Evolutionary conservation across 257 asterid genomes (phyloP).

Genomic region (Linaria vulgaris): DNA sequence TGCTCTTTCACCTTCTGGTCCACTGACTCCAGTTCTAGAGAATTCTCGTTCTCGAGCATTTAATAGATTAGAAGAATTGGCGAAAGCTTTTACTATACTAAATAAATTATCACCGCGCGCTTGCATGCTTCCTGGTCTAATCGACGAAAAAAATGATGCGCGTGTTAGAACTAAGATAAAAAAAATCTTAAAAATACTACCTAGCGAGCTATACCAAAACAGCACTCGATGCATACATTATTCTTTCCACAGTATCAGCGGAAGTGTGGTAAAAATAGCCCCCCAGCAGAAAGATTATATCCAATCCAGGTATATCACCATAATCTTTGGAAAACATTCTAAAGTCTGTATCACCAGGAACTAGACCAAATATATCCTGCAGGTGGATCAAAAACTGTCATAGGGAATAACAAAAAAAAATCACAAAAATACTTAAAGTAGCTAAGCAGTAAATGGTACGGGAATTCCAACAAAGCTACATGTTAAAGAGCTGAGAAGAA

Average conservation of each 20-base stretch:
- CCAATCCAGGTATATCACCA: slow-evolving; percentile 98
- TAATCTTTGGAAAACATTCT: slow-evolving; percentile 87
- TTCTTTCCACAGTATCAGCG: slow-evolving; percentile 95
- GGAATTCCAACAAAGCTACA: neutral
- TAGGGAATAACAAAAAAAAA: neutral
- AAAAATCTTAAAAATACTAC: slow-evolving; percentile 29
- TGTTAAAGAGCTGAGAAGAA: slow-evolving; percentile 3
- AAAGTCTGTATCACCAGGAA: slow-evolving; percentile 99
- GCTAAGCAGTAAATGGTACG: neutral
- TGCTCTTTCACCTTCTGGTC: slow-evolving; percentile 51
- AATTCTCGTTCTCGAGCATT: slow-evolving; percentile 68
- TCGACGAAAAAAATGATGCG: slow-evolving; percentile 26
- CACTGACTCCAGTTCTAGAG: slow-evolving; percentile 40
- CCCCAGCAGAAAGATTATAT: slow-evolving; percentile 92
- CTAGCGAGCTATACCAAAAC: slow-evolving; percentile 47
- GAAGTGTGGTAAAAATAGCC: slow-evolving; percentile 96
- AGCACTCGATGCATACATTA: slow-evolving; percentile 84
- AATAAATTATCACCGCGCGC: slow-evolving; percentile 93
- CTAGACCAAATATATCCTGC: slow-evolving; percentile 86
- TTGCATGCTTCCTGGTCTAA: slow-evolving; percentile 98
- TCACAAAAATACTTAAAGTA: neutral
- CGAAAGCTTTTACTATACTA: slow-evolving; percentile 73
- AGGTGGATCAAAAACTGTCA: slow-evolving; percentile 26
- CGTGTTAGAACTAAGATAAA: slow-evolving; percentile 34
- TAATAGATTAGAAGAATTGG: slow-evolving; percentile 71